Evolutionary conservation across 169 alveolate species (phyloP).

Genomic region (Plasmodium reichenowi): DNA sequence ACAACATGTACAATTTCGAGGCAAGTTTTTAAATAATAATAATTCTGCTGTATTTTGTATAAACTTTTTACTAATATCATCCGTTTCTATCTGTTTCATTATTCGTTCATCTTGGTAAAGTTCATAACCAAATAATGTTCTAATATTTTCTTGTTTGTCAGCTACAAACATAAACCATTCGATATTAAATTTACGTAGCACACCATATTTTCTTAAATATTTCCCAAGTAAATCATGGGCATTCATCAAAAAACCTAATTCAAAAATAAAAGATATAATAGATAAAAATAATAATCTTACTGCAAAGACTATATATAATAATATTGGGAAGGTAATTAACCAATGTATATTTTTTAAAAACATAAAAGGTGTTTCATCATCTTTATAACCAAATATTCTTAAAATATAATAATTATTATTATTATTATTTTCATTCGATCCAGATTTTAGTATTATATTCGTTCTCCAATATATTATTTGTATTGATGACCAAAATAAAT

Average conservation of each 20-base stretch:
- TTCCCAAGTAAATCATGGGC: conserved; percentile 68
- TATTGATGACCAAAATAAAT: conserved; percentile 82
- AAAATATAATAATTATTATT: conserved; percentile 32
- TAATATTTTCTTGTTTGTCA: conserved; percentile 64
- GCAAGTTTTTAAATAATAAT: conserved; percentile 74
- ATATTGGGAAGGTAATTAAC: conserved; percentile 58
- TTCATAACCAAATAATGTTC: conserved; percentile 60
- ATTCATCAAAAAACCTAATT: conserved; percentile 66
- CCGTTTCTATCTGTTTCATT: conserved; percentile 53
- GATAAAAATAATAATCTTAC: conserved; percentile 60
- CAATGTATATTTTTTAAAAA: conserved; percentile 30
- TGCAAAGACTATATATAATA: conserved; percentile 65
- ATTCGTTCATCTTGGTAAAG: conserved; percentile 61
- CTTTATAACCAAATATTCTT: conserved; percentile 63
- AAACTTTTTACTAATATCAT: conserved; percentile 36
- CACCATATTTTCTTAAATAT: conserved; percentile 64
- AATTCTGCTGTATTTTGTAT: conserved; percentile 74
- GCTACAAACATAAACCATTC: conserved; percentile 77
- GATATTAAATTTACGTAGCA: conserved; percentile 47
- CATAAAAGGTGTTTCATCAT: conserved; percentile 33
- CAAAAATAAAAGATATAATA: conserved; percentile 65
- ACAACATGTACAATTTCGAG: conserved; percentile 74
- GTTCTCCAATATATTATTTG: conserved; percentile 83
- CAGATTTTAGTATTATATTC: conserved; percentile 43
- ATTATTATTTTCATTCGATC: conserved; percentile 10